Percentiles rank a stretch among this genome's conserved stretches.
These are phyloP conservation scores for Rusavskia elegans DNA, from an alignment of 495 filamentous ascomycete species.

Conservation along the genomic window DNA sequence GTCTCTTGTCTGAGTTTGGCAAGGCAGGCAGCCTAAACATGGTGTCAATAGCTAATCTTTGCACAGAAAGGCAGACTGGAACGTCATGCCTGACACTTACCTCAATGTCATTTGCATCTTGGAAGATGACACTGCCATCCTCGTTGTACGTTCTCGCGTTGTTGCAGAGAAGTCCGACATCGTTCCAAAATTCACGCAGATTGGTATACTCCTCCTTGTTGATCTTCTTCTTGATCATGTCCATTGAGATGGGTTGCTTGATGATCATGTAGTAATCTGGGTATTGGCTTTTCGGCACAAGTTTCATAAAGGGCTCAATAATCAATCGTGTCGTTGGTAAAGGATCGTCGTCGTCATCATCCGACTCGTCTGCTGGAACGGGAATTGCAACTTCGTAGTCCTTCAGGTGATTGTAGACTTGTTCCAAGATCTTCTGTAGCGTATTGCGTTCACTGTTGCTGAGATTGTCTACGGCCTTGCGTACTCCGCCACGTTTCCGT, in stretches of 20 bases:
- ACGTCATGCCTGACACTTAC: conserved; percentile 30
- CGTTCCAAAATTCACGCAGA: conserved; percentile 61
- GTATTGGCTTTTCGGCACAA: conserved; percentile 74
- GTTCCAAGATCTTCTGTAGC: conserved; percentile 60
- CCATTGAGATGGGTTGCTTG: conserved; percentile 80
- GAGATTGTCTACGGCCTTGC: conserved; percentile 45
- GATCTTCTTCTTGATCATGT: conserved; percentile 81
- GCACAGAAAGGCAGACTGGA: background rate
- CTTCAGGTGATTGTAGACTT: conserved; percentile 62
- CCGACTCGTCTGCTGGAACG: conserved; percentile 34
- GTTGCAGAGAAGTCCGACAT: conserved; percentile 67
- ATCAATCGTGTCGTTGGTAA: conserved; percentile 46
- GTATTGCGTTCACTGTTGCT: conserved; percentile 30
- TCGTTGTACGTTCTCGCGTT: conserved; percentile 96
- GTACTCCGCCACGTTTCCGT: conserved; percentile 55
- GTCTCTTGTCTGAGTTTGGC: conserved; percentile 53
- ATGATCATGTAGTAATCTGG: conserved; percentile 92
- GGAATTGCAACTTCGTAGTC: conserved; percentile 47
- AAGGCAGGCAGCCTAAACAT: conserved; percentile 44
- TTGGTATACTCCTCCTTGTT: conserved; percentile 82
- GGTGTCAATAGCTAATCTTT: conserved; percentile 15
- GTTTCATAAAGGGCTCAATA: conserved; percentile 86
- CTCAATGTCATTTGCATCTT: conserved; percentile 87
- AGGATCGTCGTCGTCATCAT: conserved; percentile 35
- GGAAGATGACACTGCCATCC: conserved; percentile 76